Evolutionary conservation across 2,329 filamentous ascomycete species (phyloP), one percentile per base, ranked within the genome.

Genomic region (Colletotrichum brevisporum): DNA sequence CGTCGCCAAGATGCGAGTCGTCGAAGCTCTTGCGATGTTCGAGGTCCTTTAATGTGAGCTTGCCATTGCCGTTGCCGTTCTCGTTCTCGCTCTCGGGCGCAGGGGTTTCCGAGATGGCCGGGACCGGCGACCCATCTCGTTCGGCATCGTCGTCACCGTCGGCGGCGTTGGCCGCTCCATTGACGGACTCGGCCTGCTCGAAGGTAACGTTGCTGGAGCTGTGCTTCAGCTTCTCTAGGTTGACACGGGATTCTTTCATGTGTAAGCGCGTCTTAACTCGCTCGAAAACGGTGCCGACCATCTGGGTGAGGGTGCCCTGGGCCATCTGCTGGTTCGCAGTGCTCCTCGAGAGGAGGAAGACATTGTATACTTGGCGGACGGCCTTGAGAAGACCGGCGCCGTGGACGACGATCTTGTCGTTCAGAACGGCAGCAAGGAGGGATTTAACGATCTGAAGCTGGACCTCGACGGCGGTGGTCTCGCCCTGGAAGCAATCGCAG

Each of bases 391-490:
- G 87, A 72, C 96, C 97, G 45, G 96, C 95, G 68, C 96, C 96
- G 79, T 99, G 96, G 2, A 99, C 97, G 51, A 99, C 94, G 73
- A 98, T 97, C 83, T 98, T 99, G 84, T 99, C 96, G 78, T 98
- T 98, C 72, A 99, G 85, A 15, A 99, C 96, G 15, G 97, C 97
- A 15, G 96, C 95, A 69, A 99, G 85, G 69, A 99, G 85, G 2
- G 96, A 98, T 83, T 99, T 98, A 79, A 99, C 94, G 74, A 99
- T 99, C 82, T 99, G 96, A 75, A 98, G 89, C 81, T 99, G 96
- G 55, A 98, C 92, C 79, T 98, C 95, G 60, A 92, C 88, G 4
- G 94, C 91, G 0, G 97, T 99, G 1, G 93, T 93, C 83, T 99
- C 96, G 77, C 96, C 95, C 78, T 98, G 95, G 78, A 99, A 99